These are phyloP conservation scores for Carex parvula DNA, from an alignment of 176 grass and related monocot species.

Conservation along the genomic window DNA sequence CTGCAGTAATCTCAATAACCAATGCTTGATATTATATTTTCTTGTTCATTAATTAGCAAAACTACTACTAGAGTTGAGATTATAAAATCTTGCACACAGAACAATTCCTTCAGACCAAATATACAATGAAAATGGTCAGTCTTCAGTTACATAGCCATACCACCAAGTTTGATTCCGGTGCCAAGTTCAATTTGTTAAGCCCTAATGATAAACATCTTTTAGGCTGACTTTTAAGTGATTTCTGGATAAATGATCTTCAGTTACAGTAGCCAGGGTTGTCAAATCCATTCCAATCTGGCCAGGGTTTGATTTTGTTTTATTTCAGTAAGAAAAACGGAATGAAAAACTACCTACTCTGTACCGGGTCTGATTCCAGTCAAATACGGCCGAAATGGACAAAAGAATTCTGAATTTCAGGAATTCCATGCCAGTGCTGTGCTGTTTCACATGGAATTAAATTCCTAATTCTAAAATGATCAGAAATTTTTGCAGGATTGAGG, in stretches of 20 bases:
- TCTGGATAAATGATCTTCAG: neutral
- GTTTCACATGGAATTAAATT: neutral
- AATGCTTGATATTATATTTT: neutral
- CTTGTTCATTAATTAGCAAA: neutral
- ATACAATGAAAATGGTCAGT: neutral
- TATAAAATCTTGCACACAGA: neutral
- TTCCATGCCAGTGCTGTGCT: neutral
- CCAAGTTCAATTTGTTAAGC: neutral
- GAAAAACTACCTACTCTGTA: neutral
- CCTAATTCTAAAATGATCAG: neutral
- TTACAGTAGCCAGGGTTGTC: neutral
- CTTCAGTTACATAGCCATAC: neutral
- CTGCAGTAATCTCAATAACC: neutral
- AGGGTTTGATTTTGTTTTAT: neutral
- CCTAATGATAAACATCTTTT: conserved; percentile 3
- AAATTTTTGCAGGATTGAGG: neutral
- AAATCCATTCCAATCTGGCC: no score
- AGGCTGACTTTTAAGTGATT: neutral
- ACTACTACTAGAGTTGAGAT: no score
- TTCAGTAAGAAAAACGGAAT: neutral
- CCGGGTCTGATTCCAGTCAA: neutral
- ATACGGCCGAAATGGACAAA: neutral
- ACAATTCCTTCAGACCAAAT: neutral
- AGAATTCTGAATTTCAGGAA: neutral
- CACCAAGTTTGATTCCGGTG: neutral